Evolutionary conservation across 192 early-diverging fungal genomes (phyloP), one percentile per base, ranked within the genome.

Genomic region (Rhizophagus clarus): DNA sequence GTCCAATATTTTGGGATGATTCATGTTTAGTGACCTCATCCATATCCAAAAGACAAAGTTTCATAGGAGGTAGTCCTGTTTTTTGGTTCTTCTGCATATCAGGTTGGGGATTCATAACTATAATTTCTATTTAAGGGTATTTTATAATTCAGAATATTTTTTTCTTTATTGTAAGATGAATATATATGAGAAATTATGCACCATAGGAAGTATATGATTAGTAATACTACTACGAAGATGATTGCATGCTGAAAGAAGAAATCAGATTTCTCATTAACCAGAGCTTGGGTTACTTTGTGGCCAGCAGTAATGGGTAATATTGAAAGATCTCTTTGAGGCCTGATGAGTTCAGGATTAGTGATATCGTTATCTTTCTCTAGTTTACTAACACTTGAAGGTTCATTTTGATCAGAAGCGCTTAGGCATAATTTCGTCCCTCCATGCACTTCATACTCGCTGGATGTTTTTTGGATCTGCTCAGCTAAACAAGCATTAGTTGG

Each of bases 31-130:
- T n/a, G n/a, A n/a, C n/a, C n/a, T n/a, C n/a, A n/a, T n/a, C 31
- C 29, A 70, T 70, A 70, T 70, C 68, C 68, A 70, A 17, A 70
- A 70, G 68, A 31, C 32, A 32, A 31, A 70, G 68, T 70, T 70
- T 70, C 68, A 70, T 70, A 70, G 68, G 32, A 34, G 68, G 68
- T 70, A 70, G 68, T 70, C 32, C 29, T 70, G 24, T 70, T 22
- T 70, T 70, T 70, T 10, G 68, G 29, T 70, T 70, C 37, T 70
- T 70, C 31, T 70, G 68, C 31, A 32, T 70, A 31, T 31, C 4
- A 10, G 68, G 32, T 70, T 70, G 68, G 68, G 29, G 32, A 70
- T 32, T 10, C 68, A 70, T 70, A 70, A 70, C 68, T 70, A n/a
- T 70, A 29, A 40, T 70, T 32, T 32, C 32, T 32, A 32, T 32